These are phyloP conservation scores for Ambrosia hybrid DNA, from an alignment of 140 eudicot genomes.

Conservation along the genomic window DNA sequence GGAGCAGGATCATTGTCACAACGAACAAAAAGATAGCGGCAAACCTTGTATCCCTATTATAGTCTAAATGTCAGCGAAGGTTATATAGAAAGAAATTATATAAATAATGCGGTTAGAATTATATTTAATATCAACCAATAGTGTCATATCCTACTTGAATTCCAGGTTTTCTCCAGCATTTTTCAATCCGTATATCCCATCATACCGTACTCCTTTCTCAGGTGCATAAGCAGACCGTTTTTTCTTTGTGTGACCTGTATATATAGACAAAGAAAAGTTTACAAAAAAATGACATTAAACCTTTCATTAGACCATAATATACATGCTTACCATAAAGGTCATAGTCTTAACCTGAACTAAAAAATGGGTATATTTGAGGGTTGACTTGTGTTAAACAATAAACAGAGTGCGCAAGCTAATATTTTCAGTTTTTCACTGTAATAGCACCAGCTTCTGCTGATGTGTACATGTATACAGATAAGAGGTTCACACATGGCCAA, in stretches of 20 bases:
- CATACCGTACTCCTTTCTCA: constrained; percentile 69
- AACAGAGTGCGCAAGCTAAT: neutral
- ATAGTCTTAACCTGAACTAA: neutral
- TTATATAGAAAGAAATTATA: neutral
- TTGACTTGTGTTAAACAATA: neutral
- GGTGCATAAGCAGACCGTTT: constrained; percentile 84
- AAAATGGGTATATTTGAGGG: neutral
- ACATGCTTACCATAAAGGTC: neutral
- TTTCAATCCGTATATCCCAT: constrained; percentile 81
- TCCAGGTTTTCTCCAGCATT: constrained; percentile 80
- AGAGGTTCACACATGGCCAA: neutral
- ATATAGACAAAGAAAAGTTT: neutral
- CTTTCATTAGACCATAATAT: neutral
- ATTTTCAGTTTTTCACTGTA: neutral
- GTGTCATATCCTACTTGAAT: constrained; percentile 44
- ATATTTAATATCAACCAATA: neutral
- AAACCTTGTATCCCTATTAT: constrained; percentile 66
- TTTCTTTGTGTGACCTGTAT: constrained; percentile 70
- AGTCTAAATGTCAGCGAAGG: neutral
- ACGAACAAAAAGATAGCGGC: constrained; percentile 88
- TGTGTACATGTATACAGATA: neutral
- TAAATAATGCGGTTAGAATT: neutral
- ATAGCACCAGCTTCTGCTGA: constrained; percentile 2
- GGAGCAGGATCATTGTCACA: constrained; percentile 99
- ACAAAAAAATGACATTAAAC: neutral